phyloP scores from a whole-genome alignment of 2,329 filamentous ascomycete species.

The Penicillium thymicola region DNA sequence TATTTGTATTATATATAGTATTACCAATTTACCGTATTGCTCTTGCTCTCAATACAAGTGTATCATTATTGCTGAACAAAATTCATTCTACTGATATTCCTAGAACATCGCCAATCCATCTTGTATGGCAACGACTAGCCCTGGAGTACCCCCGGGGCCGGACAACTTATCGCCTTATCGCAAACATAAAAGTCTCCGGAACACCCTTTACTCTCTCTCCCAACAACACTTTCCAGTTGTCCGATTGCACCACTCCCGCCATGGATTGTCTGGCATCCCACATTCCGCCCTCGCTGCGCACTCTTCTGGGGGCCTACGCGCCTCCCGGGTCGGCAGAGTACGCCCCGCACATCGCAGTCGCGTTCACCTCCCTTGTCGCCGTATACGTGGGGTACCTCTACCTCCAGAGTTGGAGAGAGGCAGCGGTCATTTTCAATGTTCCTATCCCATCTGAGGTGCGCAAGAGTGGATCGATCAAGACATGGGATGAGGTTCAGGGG shows the following conservation, averaged over 20 bases:
- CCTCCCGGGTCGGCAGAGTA: constrained; percentile 19
- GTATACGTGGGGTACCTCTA: constrained; percentile 34
- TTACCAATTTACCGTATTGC: not conserved
- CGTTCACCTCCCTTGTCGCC: constrained; percentile 30
- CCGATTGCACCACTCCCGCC: constrained; percentile 17
- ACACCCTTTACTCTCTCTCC: constrained; percentile 40
- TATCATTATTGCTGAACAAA: not conserved
- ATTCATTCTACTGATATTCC: not conserved
- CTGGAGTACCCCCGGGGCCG: not conserved
- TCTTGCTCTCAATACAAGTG: not conserved
- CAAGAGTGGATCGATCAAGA: constrained; percentile 28
- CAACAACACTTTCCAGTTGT: constrained; percentile 5
- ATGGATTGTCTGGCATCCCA: constrained; percentile 27
- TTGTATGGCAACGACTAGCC: not conserved
- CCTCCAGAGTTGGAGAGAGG: constrained; percentile 29
- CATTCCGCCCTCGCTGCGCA: constrained; percentile 22
- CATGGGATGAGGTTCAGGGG: constrained; percentile 37
- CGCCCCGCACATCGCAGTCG: constrained; percentile 23
- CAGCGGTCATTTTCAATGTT: constrained; percentile 38
- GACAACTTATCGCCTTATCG: constrained; percentile 12
- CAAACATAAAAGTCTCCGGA: constrained; percentile 16
- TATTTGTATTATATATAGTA: not conserved
- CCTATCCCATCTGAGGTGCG: constrained; percentile 37
- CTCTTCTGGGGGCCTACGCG: constrained; percentile 18
- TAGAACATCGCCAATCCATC: not conserved